These are phyloP conservation scores for Dactylonectria macrodidyma DNA, from an alignment of 2,329 filamentous ascomycete species.

Conservation along the genomic window DNA sequence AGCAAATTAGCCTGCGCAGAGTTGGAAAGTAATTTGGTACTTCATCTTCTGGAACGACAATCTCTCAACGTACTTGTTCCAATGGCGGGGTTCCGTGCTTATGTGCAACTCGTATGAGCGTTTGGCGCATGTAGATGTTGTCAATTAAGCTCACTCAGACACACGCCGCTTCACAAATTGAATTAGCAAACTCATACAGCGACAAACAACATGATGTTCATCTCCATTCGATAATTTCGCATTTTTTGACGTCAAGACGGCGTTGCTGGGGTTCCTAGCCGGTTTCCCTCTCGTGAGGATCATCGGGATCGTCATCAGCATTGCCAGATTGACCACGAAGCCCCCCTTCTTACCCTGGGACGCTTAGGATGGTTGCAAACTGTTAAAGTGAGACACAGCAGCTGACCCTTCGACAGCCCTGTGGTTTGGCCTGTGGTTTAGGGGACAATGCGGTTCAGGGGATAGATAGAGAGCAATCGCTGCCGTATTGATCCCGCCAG, in stretches of 20 bases:
- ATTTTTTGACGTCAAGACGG: background rate
- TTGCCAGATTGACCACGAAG: constrained; percentile 1
- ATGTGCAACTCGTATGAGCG: background rate
- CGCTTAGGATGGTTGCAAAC: background rate
- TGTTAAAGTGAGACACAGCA: background rate
- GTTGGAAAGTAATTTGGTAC: too few species aligned
- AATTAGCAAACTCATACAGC: background rate
- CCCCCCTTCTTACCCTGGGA: background rate
- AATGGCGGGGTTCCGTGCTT: background rate
- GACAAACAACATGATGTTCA: background rate
- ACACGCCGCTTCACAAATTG: background rate
- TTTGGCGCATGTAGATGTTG: background rate
- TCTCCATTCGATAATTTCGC: background rate
- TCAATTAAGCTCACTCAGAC: background rate
- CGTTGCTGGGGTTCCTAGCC: background rate
- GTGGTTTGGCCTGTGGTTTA: too few species aligned
- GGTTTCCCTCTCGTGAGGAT: background rate
- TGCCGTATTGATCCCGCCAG: too few species aligned
- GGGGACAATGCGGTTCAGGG: too few species aligned
- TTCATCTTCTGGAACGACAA: too few species aligned
- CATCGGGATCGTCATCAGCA: constrained; percentile 11
- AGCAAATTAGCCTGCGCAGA: too few species aligned
- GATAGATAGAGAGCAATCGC: too few species aligned
- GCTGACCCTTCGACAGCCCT: background rate
- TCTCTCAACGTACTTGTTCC: background rate